Evolutionary conservation across 129 eudicot genomes (phyloP), one percentile per base, ranked within the genome.

Genomic region (Sambucus nigra): DNA sequence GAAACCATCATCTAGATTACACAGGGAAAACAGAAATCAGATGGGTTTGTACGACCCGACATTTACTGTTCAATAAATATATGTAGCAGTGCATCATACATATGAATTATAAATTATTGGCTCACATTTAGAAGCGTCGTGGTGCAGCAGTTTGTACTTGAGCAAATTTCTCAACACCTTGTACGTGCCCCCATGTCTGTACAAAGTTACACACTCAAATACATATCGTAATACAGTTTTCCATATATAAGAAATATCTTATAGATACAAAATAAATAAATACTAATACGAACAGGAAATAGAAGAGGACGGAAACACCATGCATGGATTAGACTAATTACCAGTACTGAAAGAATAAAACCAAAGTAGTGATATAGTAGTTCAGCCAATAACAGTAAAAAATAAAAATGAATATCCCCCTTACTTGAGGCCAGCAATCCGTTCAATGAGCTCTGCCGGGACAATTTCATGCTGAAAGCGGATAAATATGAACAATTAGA

Each of bases 121-220:
- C 95, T 71, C 63, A 91, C 98, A 91, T 45, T 86, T 82, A 25
- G 98, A 86, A 44, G 87, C 67, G 68, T 92, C 96, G 7, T 86
- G 99, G 69, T 92, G 96, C 59, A 92, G 45, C 52, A 92, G 71
- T 77, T 82, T 86, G 78, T 92, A 84, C 76, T 82, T 91, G 27
- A 91, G 99, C 81, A 91, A 70, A 68, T 86, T 91, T 78, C 74
- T 82, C 68, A 91, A 64, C 53, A 91, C 95, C 70, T 91, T 91
- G 55, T 91, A 91, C 15, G 98, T 82, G 28, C 98, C 98, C 45
- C 98, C 98, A 75, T 91, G 94, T 61, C 98, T 89, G 47, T 28
- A 38, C 26, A 24, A 58, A 60, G 5, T 5, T n/a, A n/a, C 42
- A 35, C n/a, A n/a, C n/a, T 1, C 25, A 33, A 29, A 25, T 15